A percentile compares a stretch with the other conserved stretches of the same genome.
These are phyloP conservation scores for Cryptococcus depauperatus DNA, from an alignment of 1,284 basidiomycete species.

Conservation along the genomic window DNA sequence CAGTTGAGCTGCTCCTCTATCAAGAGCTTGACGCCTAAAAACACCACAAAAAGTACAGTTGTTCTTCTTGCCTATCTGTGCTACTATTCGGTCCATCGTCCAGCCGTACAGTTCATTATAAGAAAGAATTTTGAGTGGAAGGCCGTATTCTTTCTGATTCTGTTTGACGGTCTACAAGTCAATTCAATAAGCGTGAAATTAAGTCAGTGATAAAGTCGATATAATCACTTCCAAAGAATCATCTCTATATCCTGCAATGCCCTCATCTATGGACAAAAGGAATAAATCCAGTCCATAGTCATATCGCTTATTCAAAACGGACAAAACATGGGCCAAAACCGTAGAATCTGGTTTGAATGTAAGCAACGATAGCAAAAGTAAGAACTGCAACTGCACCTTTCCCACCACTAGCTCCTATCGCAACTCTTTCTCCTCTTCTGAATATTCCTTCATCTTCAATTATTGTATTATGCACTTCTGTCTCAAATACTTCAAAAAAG, in stretches of 20 bases:
- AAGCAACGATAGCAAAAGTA: not conserved
- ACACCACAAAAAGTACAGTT: conserved; percentile 99
- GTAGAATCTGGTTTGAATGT: conserved; percentile 89
- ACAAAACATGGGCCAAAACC: conserved; percentile 94
- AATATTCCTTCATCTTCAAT: conserved; percentile 63
- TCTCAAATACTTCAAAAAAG: conserved; percentile 96
- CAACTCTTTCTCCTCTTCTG: conserved; percentile 83
- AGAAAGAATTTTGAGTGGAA: conserved; percentile 91
- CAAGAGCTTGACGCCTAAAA: conserved; percentile 89
- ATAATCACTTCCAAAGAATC: conserved; percentile 80
- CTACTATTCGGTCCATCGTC: conserved; percentile 98
- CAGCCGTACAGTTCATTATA: conserved; percentile 97
- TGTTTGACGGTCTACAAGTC: conserved; percentile 79
- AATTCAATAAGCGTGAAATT: no score
- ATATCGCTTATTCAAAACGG: conserved; percentile 86
- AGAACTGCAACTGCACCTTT: conserved; percentile 72
- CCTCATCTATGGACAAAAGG: conserved; percentile 95
- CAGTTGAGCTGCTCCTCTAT: conserved; percentile 82
- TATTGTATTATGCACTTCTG: conserved; percentile 96
- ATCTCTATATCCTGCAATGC: conserved; percentile 95
- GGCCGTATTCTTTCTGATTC: conserved; percentile 89
- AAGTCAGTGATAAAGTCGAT: no score
- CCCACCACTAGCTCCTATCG: conserved; percentile 95
- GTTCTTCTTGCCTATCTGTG: conserved; percentile 89
- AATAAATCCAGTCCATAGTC: conserved; percentile 86